Base-by-base conservation (phyloP, 768 basidiomycete genomes). In the Chiua virens region DNA sequence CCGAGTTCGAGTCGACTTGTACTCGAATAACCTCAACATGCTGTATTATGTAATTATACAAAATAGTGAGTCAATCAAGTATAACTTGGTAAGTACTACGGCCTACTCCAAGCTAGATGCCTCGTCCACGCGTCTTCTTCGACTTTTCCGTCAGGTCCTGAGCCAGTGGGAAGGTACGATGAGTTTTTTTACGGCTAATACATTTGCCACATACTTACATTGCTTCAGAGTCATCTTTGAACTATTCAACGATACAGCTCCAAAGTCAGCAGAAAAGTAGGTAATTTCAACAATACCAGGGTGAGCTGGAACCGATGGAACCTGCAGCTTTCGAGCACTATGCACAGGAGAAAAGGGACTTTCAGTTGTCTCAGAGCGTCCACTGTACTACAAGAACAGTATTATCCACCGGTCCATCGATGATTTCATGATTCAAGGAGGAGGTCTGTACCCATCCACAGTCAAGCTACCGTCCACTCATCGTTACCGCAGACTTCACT, bases 271-370 rank as follows among this genome's bases (percentile, higher is more conserved):
- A 52, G 87, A 92, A 77, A 93, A 94, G 92, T 92, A 61, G 49
- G 77, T 56, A 18, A 15, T 37, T 49, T n/a, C 36, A 35, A 13
- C 27, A 38, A 27, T 18, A 42, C 18, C 28, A 43, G 22, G 37
- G 38, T 34, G 21, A 5, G 44, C 10, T 2, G 38, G 20, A 55
- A 37, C 54, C 68, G 32, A 62, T 9, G 34, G 44, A 9, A 45
- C 45, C 11, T 15, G 11, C 41, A 95, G 92, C 71, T 95, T 95
- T 67, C 82, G 92, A 39, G 82, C 85, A 4, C 73, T 96, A 46
- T 92, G 89, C 65, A 95, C 92, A 1, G 93, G 93, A 9, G 89
- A 92, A 67, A 84, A 82, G 61, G 93, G 92, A 5, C 59, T 86
- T 8, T 90, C 89, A 0, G 66, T 76, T 1, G 64, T 75, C 20